Evolutionary conservation across 495 filamentous ascomycete species (phyloP).

Genomic region (Coniosporium apollinis): DNA sequence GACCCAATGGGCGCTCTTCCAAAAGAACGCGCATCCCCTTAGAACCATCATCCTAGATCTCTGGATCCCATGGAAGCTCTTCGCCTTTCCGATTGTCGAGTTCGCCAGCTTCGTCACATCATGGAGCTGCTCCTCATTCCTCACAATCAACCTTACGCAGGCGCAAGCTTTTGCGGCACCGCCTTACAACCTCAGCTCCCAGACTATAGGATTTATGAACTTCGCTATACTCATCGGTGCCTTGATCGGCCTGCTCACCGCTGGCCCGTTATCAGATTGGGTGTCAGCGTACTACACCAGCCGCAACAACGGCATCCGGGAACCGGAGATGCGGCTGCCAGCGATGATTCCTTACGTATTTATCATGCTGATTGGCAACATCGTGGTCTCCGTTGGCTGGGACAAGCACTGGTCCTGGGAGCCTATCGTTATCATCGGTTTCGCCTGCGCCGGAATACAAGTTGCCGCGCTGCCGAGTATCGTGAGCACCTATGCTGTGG

Average conservation of each 20-base stretch:
- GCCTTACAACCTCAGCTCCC: constrained; percentile 37
- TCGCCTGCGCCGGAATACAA: constrained; percentile 38
- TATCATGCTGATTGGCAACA: constrained; percentile 40
- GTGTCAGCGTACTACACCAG: constrained; percentile 39
- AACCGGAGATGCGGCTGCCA: constrained; percentile 53
- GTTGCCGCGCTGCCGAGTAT: constrained; percentile 41
- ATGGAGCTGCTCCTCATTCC: constrained; percentile 41
- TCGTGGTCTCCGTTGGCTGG: constrained; percentile 45
- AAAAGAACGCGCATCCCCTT: constrained; percentile 25
- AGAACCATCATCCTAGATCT: constrained; percentile 29
- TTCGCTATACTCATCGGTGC: constrained; percentile 32
- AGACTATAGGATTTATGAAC: constrained; percentile 36
- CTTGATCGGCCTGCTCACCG: constrained; percentile 38
- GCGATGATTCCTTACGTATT: constrained; percentile 44
- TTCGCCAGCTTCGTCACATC: constrained; percentile 41
- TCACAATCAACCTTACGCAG: constrained; percentile 49
- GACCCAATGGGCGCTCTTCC: constrained; percentile 37
- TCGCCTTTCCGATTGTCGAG: constrained; percentile 48
- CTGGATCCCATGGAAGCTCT: constrained; percentile 37
- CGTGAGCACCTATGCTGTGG: constrained; percentile 35
- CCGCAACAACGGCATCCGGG: constrained; percentile 44
- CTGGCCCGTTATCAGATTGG: constrained; percentile 42
- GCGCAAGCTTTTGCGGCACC: constrained; percentile 42
- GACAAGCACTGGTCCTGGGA: constrained; percentile 28
- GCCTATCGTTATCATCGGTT: constrained; percentile 36